Base-by-base conservation (phyloP, 257 asterid genomes). In the Asclepias syriaca region DNA sequence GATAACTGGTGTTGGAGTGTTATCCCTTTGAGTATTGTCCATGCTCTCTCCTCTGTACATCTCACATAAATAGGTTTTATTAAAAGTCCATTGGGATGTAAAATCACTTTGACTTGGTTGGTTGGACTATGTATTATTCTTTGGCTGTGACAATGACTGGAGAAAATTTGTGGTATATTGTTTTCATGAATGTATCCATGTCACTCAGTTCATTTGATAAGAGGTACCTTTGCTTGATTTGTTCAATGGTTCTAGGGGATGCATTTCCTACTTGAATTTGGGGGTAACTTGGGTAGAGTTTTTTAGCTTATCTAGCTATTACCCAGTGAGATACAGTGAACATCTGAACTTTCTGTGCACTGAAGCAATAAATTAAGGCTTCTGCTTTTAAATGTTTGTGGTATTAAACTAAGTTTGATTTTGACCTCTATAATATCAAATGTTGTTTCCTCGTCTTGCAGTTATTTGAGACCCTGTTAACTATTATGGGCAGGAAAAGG, bases 381-480 rank as follows among this genome's bases (percentile, higher is more conserved):
- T 39, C 61, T 50, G 32, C 14, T 32, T 7, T 37, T 51, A n/a
- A 29, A 4, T 49, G 61, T 15, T 68, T 8, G 34, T 68, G 72
- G 16, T 15, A 50, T 21, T 51, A 37, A 18, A 51, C 6, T 68
- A 16, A 64, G 65, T 74, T 22, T 65, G 64, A 27, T 29, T 40
- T 65, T 59, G 48, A 68, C 56, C 51, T 54, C 19, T 14, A 22
- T 39, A 54, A 60, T 11, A 9, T 59, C 53, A 27, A 57, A 45
- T 10, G 18, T 65, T 12, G 8, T 70, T 76, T 81, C 67, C 79
- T 64, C 73, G 75, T 43, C 68, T 53, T 69, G 85, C 98, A 94
- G 99, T 76, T 94, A 73, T 88, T 94, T 79, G 99, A 94, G 79
- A 90, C 86, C 75, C 78, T 94, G 63, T 85, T 92, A 84, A 91